These are phyloP conservation scores for Arthrinium phaeospermum DNA, from an alignment of 2,329 filamentous ascomycete species.

Conservation along the genomic window DNA sequence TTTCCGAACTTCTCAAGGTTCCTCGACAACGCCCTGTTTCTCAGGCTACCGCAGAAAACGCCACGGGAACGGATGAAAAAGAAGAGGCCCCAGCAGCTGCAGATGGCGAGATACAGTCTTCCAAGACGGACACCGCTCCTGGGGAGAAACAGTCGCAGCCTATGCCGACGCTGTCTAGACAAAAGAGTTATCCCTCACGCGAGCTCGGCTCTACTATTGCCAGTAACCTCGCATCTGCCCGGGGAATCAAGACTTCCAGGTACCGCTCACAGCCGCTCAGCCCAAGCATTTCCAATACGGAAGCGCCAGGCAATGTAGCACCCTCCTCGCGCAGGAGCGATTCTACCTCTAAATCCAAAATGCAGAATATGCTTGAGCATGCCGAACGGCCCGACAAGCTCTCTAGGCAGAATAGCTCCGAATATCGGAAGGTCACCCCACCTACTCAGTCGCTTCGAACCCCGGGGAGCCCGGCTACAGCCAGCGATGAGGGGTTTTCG, in stretches of 20 bases:
- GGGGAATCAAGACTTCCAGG: constrained; percentile 71
- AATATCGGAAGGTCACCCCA: constrained; percentile 34
- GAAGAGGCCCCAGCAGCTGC: constrained; percentile 34
- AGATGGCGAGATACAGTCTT: constrained; percentile 21
- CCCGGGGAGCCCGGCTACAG: constrained; percentile 34
- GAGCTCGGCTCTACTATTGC: constrained; percentile 84
- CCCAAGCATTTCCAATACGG: constrained; percentile 75
- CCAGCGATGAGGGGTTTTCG: constrained; percentile 79
- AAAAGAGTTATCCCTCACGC: constrained; percentile 62
- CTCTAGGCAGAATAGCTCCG: constrained; percentile 30
- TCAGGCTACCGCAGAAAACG: constrained; percentile 42
- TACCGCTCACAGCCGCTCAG: constrained; percentile 71
- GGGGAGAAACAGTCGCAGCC: constrained; percentile 36
- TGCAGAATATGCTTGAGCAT: constrained; percentile 62
- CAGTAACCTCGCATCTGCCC: constrained; percentile 83
- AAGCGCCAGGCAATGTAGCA: constrained; percentile 73
- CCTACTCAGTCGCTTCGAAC: constrained; percentile 34
- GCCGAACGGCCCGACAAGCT: constrained; percentile 42
- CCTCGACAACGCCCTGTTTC: constrained; percentile 61
- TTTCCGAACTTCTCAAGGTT: constrained; percentile 81
- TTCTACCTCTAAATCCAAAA: constrained; percentile 57
- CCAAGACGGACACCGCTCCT: constrained; percentile 28
- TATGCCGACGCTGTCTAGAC: constrained; percentile 45
- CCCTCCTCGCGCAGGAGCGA: constrained; percentile 57
- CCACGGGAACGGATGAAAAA: constrained; percentile 45